Evolutionary conservation across 2,329 filamentous ascomycete genomes (phyloP).

Genomic region (Verticillium nubilum): DNA sequence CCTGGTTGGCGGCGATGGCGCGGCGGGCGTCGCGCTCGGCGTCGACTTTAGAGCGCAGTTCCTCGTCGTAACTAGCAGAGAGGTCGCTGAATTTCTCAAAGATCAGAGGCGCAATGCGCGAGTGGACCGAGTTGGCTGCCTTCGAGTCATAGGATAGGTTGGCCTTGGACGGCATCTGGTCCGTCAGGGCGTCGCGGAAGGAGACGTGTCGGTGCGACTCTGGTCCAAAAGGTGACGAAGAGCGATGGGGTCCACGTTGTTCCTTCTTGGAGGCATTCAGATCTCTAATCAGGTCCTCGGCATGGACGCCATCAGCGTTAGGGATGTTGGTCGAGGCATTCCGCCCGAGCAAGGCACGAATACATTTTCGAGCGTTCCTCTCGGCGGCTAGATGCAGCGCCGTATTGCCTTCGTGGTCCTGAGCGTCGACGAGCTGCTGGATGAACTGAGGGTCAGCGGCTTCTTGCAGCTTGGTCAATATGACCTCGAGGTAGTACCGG

Average conservation of each 20-base stretch:
- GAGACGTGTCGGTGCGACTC: slow-evolving; percentile 53
- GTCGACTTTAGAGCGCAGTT: slow-evolving; percentile 67
- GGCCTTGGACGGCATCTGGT: slow-evolving; percentile 27
- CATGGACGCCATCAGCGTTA: slow-evolving; percentile 76
- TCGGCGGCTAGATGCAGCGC: slow-evolving; percentile 71
- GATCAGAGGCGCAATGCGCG: slow-evolving; percentile 63
- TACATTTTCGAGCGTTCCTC: slow-evolving; percentile 82
- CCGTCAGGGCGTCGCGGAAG: slow-evolving; percentile 44
- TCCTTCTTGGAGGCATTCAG: slow-evolving; percentile 65
- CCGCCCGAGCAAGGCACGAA: slow-evolving; percentile 71
- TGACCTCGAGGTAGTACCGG: slow-evolving; percentile 87
- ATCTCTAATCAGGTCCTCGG: slow-evolving; percentile 76
- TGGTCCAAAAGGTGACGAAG: slow-evolving; percentile 66
- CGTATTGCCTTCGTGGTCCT: slow-evolving; percentile 85
- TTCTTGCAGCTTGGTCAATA: slow-evolving; percentile 81
- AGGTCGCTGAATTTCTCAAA: slow-evolving; percentile 68
- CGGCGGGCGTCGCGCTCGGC: slow-evolving; percentile 63
- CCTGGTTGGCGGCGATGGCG: slow-evolving; percentile 60
- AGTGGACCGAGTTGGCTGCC: slow-evolving; percentile 64
- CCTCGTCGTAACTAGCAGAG: slow-evolving; percentile 65
- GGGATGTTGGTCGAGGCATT: slow-evolving; percentile 78
- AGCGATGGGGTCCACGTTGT: slow-evolving; percentile 62
- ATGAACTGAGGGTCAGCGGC: slow-evolving; percentile 70
- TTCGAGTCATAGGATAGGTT: slow-evolving; percentile 49
- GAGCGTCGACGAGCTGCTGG: slow-evolving; percentile 71